Evolutionary conservation across 306 rosid species (phyloP).

Genomic region (Sophora flavescens): DNA sequence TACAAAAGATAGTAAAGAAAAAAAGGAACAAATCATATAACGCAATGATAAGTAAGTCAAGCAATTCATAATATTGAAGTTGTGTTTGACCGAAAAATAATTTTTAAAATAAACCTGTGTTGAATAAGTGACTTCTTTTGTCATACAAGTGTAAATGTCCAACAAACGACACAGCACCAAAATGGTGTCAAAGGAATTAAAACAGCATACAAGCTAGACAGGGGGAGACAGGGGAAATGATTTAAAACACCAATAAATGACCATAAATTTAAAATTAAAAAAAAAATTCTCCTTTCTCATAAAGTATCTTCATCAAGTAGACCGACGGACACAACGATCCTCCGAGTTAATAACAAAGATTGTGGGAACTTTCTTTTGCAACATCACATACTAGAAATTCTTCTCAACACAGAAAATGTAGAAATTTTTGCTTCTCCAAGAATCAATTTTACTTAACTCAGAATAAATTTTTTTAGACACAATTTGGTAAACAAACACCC

Average conservation of each 20-base stretch:
- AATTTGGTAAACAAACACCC: too few relatives aligned
- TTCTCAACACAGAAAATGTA: too few relatives aligned
- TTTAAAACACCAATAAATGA: conserved; percentile 1
- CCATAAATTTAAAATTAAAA: neutral
- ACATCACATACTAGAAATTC: too few relatives aligned
- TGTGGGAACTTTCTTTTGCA: conserved; percentile 2
- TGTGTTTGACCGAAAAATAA: neutral
- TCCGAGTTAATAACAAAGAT: neutral
- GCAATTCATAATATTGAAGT: neutral
- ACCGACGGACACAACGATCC: neutral
- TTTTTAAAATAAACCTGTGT: neutral
- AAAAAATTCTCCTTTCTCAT: neutral
- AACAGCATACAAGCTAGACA: neutral
- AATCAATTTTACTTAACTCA: too few relatives aligned
- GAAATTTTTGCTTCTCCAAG: too few relatives aligned
- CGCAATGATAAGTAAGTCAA: conserved; percentile 25
- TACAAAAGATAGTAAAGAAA: conserved; percentile 49
- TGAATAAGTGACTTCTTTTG: neutral
- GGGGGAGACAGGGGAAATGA: neutral
- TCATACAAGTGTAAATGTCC: too few relatives aligned
- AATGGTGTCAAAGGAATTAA: too few relatives aligned
- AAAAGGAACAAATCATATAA: neutral
- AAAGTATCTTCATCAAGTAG: neutral
- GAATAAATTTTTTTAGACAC: too few relatives aligned
- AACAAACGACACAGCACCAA: too few relatives aligned